Conservation (phyloP, 2,329 filamentous ascomycete genomes). For the Zasmidium angulare region DNA sequence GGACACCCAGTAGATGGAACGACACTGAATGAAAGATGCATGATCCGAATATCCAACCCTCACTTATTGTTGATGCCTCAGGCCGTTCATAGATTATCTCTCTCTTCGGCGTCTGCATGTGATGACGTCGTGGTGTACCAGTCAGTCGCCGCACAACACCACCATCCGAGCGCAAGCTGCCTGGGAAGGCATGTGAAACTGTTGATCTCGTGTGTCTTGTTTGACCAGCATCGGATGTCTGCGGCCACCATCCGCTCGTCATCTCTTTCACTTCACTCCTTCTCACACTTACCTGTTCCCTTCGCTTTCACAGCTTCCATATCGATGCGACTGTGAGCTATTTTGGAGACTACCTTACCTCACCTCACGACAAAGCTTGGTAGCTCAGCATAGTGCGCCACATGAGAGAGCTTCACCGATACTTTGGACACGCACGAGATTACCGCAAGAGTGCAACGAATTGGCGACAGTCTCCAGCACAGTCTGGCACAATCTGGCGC, state of each 20-base stretch:
- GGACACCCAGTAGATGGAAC: neutral
- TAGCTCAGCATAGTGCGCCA: neutral
- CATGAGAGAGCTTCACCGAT: neutral
- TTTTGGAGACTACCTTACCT: too few species aligned
- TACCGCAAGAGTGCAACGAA: neutral
- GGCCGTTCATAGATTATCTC: neutral
- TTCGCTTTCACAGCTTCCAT: too few species aligned
- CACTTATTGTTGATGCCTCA: neutral
- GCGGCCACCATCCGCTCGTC: neutral
- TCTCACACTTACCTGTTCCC: neutral
- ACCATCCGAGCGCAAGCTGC: neutral
- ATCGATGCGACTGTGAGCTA: too few species aligned
- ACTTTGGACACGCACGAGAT: neutral
- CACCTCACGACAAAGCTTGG: neutral
- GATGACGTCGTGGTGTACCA: conserved; percentile 2
- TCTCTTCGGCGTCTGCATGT: neutral
- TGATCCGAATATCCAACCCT: neutral
- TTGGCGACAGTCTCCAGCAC: neutral
- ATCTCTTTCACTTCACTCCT: neutral
- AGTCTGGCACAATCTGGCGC: too few species aligned
- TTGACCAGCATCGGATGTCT: conserved; percentile 2
- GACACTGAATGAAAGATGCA: neutral
- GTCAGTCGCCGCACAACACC: neutral
- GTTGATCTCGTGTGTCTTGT: neutral
- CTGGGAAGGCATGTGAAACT: neutral